phyloP scores from a whole-genome alignment of 2,329 filamentous ascomycete species.

The Penicillium nordicum region DNA sequence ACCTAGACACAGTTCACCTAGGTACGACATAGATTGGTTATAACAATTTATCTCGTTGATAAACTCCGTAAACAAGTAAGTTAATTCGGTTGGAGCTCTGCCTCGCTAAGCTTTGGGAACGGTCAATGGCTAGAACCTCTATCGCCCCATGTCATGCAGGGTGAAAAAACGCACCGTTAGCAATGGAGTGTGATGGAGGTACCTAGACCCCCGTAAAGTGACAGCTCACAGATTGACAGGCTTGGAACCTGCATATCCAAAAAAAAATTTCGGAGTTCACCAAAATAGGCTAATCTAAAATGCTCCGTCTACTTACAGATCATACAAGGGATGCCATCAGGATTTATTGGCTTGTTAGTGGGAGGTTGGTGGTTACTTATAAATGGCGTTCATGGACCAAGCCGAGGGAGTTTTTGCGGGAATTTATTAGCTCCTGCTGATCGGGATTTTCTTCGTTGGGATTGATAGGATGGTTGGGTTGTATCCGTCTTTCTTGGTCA shows the following conservation, averaged over 20 bases:
- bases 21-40: too few relatives aligned
- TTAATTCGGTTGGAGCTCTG: neutral
- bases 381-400: neutral
- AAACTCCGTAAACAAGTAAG: neutral
- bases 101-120: neutral
- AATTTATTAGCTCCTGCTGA: neutral
- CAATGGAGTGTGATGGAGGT: too few relatives aligned
- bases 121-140: neutral
- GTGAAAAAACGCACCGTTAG: neutral
- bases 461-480: constrained; percentile 5
- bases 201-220: neutral
- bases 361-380: neutral
- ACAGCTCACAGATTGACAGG: constrained; percentile 3
- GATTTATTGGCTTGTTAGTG: neutral
- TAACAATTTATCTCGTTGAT: neutral
- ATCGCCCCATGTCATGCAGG: neutral
- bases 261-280: neutral
- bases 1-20: neutral
- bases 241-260: neutral
- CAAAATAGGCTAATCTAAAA: neutral
- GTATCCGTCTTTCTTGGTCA: neutral
- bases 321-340: constrained; percentile 3
- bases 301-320: neutral
- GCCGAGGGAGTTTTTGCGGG: neutral
- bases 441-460: neutral